Evolutionary conservation across 2,329 filamentous ascomycete species (phyloP), one percentile per base, ranked within the genome.

Genomic region (Cadophora sp.): DNA sequence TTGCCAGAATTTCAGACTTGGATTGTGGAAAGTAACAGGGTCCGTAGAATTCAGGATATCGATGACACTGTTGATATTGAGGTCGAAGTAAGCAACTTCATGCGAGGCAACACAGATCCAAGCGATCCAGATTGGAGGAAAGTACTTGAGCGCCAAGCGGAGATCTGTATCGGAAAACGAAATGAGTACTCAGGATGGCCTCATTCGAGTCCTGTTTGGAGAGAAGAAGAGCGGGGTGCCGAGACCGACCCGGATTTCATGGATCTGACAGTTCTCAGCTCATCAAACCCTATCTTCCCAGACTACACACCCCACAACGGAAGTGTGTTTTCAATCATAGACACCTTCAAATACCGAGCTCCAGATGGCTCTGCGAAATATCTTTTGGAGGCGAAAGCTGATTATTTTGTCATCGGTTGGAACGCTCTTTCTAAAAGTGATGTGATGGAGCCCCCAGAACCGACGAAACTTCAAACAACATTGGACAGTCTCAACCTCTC

Each of bases 21-120:
- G 80, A 73, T 81, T 2, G 68, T 82, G 1, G 81, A 83, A 66
- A 81, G 79, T 53, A 80, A 84, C 69, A 62, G 74, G 1, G 37
- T 71, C 1, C 75, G 77, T 68, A 68, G 71, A 0, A 67, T 83
- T 0, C 76, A 80, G 9, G 72, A 79, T 1, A 73, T 81, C 9
- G 73, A 72, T 0, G 16, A 43, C 11, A 62, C 73, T 7, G n/a
- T 62, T 0, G 82, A 83, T 59, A 68, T 84, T 3, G 77, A 84
- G 69, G 73, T 73, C 0, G 82, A 83, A 51, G 70, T 81, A 0
- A 69, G 80, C 0, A 81, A 81, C 0, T 84, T 80, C 62, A 72
- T 83, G 12, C 51, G 65, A 0, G 73, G 72, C 2, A 22, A 66
- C 4, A 58, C 43, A 0, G 71, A 69, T 56, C 62, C 62, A 12